Conservation (phyloP, 352 stramenopile species). For the Phytophthora fragariae region DNA sequence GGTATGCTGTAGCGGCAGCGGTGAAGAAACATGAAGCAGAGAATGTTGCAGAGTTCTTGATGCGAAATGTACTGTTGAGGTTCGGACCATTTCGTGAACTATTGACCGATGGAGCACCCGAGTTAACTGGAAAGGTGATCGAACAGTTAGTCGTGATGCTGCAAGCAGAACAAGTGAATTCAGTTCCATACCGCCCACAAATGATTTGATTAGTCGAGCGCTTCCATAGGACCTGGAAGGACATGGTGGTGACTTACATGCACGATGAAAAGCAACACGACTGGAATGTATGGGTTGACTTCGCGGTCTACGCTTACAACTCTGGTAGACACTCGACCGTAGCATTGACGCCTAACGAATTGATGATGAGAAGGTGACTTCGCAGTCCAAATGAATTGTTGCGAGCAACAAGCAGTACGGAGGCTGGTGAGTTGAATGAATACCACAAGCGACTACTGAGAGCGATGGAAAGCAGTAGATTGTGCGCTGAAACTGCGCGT, state of each 20-base stretch:
- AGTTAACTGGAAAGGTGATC: neutral
- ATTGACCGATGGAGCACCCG: neutral
- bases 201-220: neutral
- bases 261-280: neutral
- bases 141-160: neutral
- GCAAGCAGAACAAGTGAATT: neutral
- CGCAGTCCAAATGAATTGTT: neutral
- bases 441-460: no score
- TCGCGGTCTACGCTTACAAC: neutral
- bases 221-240: neutral
- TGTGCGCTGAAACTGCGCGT: no score
- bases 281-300: neutral
- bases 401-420: no score
- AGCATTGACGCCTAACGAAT: neutral
- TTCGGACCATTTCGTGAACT: neutral
- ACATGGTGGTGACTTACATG: neutral
- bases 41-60: neutral
- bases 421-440: no score
- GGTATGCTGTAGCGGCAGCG: neutral
- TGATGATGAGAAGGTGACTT: neutral
- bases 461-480: no score
- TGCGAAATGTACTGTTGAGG: neutral
- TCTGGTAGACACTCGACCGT: neutral
- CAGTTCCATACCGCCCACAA: neutral
- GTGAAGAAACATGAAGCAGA: neutral